Evolutionary conservation across 805 yeast species (phyloP).

Genomic region (Ogataea ramenticola): DNA sequence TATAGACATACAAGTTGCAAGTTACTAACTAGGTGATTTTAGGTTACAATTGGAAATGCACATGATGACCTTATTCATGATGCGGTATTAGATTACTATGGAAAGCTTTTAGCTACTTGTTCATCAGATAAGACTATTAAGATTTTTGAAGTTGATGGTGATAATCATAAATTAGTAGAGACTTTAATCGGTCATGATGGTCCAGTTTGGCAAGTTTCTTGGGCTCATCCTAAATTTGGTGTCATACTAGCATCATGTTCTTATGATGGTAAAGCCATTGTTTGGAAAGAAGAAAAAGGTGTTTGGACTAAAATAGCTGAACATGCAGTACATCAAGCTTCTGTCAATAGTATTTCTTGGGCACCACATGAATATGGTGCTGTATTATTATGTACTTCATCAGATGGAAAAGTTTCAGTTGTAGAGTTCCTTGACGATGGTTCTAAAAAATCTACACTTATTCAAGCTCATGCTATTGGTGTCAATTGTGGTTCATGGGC

Average conservation of each 20-base stretch:
- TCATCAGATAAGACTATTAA: slow-evolving; percentile 95
- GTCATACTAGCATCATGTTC: slow-evolving; percentile 90
- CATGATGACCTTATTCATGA: slow-evolving; percentile 94
- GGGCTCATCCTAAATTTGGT: slow-evolving; percentile 99
- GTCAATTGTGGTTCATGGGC: slow-evolving; percentile 97
- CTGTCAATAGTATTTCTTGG: slow-evolving; percentile 93
- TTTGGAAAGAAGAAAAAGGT: slow-evolving; percentile 92
- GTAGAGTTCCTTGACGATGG: slow-evolving; percentile 91
- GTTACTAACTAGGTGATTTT: background rate
- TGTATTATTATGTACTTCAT: slow-evolving; percentile 78
- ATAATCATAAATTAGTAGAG: slow-evolving; percentile 70
- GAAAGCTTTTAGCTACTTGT: slow-evolving; percentile 91
- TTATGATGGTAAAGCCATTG: slow-evolving; percentile 87
- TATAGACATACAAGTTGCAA: no score
- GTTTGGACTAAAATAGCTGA: slow-evolving; percentile 84
- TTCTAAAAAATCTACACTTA: slow-evolving; percentile 52
- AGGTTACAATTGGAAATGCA: slow-evolving; percentile 84
- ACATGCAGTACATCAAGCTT: slow-evolving; percentile 84
- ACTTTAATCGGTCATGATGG: slow-evolving; percentile 93
- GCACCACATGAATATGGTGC: slow-evolving; percentile 98
- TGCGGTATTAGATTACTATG: slow-evolving; percentile 95
- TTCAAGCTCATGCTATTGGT: slow-evolving; percentile 87
- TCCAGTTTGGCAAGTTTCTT: slow-evolving; percentile 97
- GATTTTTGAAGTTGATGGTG: slow-evolving; percentile 86
- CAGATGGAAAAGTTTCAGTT: slow-evolving; percentile 88